Conservation (phyloP, 202 grass and related monocot species). For the Hordeum pubiflorum region DNA sequence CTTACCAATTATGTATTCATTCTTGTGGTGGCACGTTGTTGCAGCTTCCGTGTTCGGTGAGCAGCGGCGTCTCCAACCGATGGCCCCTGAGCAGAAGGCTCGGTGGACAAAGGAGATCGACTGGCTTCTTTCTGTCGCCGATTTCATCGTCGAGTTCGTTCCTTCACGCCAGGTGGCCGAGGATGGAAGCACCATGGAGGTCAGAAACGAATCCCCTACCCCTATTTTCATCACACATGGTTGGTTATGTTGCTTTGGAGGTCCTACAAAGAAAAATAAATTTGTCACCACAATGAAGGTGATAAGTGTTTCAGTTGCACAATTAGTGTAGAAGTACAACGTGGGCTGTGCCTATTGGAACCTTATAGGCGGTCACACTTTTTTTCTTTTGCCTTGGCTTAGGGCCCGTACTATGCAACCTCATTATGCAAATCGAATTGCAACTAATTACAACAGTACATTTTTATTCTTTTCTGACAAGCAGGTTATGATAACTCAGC, state of each 20-base stretch:
- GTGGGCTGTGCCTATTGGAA: no score
- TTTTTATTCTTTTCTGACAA: not conserved
- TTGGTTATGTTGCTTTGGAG: not conserved
- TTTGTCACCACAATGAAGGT: no score
- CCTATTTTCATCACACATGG: not conserved
- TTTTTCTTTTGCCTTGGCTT: no score
- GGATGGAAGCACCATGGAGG: constrained; percentile 73
- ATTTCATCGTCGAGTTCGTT: constrained; percentile 89
- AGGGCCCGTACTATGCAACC: not conserved
- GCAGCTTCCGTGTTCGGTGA: constrained; percentile 92
- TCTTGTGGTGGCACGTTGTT: constrained; percentile 5
- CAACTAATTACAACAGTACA: not conserved
- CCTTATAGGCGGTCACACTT: no score
- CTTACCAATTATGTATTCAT: not conserved
- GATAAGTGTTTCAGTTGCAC: no score
- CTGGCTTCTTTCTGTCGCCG: constrained; percentile 76
- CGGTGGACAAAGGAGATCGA: constrained; percentile 81
- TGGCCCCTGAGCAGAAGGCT: constrained; percentile 57
- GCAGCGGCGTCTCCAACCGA: constrained; percentile 74
- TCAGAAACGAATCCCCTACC: not conserved
- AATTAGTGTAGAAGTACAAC: no score
- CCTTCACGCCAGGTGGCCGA: constrained; percentile 54
- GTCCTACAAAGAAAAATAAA: no score
- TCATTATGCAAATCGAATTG: not conserved
- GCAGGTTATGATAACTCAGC: constrained; percentile 87